A percentile compares a stretch with the other conserved stretches of the same genome.
Evolutionary conservation across 2,329 filamentous ascomycete genomes (phyloP).

Genomic region (Madurella fahalii): DNA sequence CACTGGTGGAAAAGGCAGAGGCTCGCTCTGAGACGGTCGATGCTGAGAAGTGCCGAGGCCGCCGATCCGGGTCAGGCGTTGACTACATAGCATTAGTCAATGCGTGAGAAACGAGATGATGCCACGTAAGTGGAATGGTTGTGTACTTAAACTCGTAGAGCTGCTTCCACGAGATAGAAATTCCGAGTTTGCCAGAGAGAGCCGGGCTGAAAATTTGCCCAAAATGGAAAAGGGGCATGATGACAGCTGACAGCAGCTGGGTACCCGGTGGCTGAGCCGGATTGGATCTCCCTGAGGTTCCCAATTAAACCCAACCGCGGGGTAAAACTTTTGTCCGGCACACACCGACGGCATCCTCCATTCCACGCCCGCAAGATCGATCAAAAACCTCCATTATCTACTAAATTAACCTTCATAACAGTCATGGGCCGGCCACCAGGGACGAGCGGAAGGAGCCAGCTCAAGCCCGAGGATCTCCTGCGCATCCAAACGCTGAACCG

Average conservation of each 20-base stretch:
- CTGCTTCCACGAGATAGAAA: too few relatives aligned
- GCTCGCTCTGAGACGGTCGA: too few relatives aligned
- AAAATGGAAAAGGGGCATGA: not conserved
- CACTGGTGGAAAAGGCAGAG: not conserved
- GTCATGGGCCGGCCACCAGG: slow-evolving; percentile 9
- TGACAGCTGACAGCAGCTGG: not conserved
- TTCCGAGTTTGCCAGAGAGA: too few relatives aligned
- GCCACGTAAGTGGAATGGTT: not conserved
- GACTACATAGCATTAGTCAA: slow-evolving; percentile 30
- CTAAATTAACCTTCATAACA: not conserved
- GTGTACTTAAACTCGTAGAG: too few relatives aligned
- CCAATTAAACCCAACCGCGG: not conserved
- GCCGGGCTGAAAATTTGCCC: too few relatives aligned
- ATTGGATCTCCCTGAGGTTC: not conserved
- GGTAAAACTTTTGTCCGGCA: not conserved
- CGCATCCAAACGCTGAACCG: slow-evolving; percentile 12
- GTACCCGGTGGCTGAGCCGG: too few relatives aligned
- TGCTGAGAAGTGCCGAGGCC: not conserved
- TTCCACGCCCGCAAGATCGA: not conserved
- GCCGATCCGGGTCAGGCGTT: slow-evolving; percentile 14
- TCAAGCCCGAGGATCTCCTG: slow-evolving; percentile 9
- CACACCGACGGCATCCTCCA: not conserved
- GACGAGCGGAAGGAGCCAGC: slow-evolving; percentile 3
- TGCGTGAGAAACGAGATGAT: not conserved
- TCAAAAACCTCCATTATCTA: not conserved